phyloP scores from a whole-genome alignment of 2,329 filamentous ascomycete species.

The Pseudocercospora vitis region DNA sequence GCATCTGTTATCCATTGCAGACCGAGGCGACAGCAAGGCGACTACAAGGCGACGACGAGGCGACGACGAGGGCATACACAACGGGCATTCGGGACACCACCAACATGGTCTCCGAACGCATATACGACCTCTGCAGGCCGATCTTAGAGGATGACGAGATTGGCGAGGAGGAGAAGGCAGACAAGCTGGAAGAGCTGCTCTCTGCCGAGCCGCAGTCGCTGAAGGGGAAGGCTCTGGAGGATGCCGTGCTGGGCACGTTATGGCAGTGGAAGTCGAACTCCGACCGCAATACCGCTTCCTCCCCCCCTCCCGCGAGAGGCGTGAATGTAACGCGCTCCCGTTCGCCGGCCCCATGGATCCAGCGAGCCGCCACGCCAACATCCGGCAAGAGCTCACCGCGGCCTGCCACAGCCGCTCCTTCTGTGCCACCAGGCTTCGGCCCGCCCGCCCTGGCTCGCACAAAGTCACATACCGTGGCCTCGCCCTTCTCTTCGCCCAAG shows the following conservation, averaged over 20 bases:
- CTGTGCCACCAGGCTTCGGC: constrained; percentile 76
- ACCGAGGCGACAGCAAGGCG: no score
- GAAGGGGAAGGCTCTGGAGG: constrained; percentile 75
- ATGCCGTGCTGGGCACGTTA: constrained; percentile 83
- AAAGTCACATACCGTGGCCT: constrained; percentile 67
- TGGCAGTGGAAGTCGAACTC: constrained; percentile 75
- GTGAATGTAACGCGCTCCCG: constrained; percentile 86
- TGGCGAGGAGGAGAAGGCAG: constrained; percentile 80
- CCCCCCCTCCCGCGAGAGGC: constrained; percentile 74
- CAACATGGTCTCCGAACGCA: constrained; percentile 86
- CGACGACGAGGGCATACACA: no score
- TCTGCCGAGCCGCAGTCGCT: constrained; percentile 71
- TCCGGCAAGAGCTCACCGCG: constrained; percentile 80
- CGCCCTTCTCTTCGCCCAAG: constrained; percentile 89
- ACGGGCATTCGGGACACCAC: constrained; percentile 12
- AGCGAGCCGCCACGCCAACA: constrained; percentile 72
- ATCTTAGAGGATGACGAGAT: constrained; percentile 78
- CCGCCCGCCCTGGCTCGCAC: constrained; percentile 74
- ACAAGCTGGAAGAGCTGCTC: constrained; percentile 84
- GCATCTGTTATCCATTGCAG: no score
- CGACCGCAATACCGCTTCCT: constrained; percentile 61
- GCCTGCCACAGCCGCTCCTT: constrained; percentile 72
- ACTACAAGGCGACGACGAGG: no score
- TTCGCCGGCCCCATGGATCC: constrained; percentile 87
- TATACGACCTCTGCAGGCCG: constrained; percentile 87